Evolutionary conservation across 192 early-diverging fungal genomes (phyloP).

Genomic region (Mortierella hygrophila): DNA sequence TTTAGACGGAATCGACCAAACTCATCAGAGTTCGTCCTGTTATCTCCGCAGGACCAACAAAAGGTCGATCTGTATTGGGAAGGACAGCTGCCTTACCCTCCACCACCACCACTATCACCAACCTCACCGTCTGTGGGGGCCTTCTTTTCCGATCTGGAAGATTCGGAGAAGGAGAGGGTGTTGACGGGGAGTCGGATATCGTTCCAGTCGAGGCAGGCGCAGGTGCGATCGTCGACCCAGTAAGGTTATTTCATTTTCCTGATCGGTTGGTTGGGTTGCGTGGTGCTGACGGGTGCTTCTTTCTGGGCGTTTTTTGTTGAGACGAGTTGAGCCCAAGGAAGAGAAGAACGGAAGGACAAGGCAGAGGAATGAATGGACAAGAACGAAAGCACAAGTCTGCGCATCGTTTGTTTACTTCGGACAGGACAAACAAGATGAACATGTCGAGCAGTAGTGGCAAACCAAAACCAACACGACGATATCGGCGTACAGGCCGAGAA

Average conservation of each 20-base stretch:
- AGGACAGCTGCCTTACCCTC: slow-evolving; percentile 26
- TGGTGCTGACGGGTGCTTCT: background rate
- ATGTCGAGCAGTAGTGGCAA: background rate
- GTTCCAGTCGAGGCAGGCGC: background rate
- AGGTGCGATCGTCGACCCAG: background rate
- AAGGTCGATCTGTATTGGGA: slow-evolving; percentile 4
- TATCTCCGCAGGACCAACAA: slow-evolving; percentile 14
- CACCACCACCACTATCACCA: slow-evolving; percentile 22
- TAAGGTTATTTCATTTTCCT: background rate
- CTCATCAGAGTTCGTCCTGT: background rate
- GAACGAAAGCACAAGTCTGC: background rate
- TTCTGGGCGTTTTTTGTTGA: background rate
- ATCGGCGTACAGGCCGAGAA: background rate
- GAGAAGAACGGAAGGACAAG: too few relatives aligned
- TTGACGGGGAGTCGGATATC: background rate
- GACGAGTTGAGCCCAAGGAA: background rate
- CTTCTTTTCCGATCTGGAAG: slow-evolving; percentile 14
- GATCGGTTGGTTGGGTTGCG: background rate
- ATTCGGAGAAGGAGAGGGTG: slow-evolving; percentile 17
- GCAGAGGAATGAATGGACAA: background rate
- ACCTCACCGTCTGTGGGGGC: background rate
- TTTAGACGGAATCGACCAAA: background rate
- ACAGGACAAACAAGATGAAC: background rate
- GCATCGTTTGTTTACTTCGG: background rate
- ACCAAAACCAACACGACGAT: background rate